Base-by-base conservation (phyloP, 2,329 filamentous ascomycete species). In the Apiospora pterosperma region DNA sequence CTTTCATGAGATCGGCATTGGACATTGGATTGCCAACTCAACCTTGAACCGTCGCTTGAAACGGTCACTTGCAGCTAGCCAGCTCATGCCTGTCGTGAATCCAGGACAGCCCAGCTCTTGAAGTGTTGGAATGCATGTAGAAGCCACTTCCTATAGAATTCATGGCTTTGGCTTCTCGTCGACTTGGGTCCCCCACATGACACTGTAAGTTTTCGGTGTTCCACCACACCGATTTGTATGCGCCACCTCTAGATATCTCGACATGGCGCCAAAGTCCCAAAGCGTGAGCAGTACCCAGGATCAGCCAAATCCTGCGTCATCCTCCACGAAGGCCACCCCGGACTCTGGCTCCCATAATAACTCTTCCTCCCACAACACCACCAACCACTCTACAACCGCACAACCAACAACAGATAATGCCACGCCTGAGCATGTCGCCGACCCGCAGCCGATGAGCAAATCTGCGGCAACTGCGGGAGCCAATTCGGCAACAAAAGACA, bases 401-500 rank as follows among this genome's bases (percentile, higher is more conserved):
- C 69, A 62, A 61, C 48, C 62, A 61, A 55, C 67, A 63, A 72
- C 70, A 41, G 73, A 72, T 65, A 67, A 69, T 44, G 60, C 38
- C 52, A 63, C 71, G 61, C 69, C 68, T 62, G 73, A 74, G 68
- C 71, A 73, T 75, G 72, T 70, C 67, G 71, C 75, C 63, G 74
- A 77, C 71, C 78, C 80, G 21, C 79, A 81, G 65, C 76, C 81
- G 67, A 82, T 84, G 80, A 81, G 77, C 63, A 82, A 82, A 69
- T 80, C 84, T 65, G 78, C 79, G 65, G 76, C 78, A 34, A 74
- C 39, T 44, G 60, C 79, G 34, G 80, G 78, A 65, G 81, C 82
- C 63, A 82, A 82, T 68, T 73, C 77, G 66, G 75, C 79, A 59
- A 74, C 78, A 65, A 87, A 84, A 74, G 85, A 87, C 66, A 76